Conservation (phyloP, 192 early-diverging fungal species). For the Martensiomyces pterosporus region DNA sequence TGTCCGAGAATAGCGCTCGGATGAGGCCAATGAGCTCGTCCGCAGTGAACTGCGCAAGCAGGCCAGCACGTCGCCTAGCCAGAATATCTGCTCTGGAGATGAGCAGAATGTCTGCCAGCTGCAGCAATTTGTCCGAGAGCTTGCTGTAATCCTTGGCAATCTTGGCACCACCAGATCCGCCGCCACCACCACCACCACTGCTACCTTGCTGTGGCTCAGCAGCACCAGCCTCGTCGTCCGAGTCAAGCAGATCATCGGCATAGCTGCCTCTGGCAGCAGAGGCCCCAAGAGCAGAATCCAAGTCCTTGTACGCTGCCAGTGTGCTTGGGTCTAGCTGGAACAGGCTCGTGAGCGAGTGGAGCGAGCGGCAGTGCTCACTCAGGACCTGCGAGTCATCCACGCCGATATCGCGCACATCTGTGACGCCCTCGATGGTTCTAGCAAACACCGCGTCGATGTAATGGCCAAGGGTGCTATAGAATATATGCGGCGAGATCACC, state of each 20-base stretch:
- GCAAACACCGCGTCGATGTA: slow-evolving; percentile 24
- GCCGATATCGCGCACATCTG: slow-evolving; percentile 26
- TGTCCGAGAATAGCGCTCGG: slow-evolving; percentile 32
- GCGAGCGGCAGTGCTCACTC: slow-evolving; percentile 28
- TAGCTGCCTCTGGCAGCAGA: too few relatives aligned
- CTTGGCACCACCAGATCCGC: not conserved
- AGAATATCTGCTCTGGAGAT: slow-evolving; percentile 41
- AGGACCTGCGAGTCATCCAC: slow-evolving; percentile 39
- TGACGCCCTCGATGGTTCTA: slow-evolving; percentile 12
- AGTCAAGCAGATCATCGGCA: slow-evolving; percentile 9
- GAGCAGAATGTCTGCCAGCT: slow-evolving; percentile 41
- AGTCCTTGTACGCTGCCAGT: not conserved
- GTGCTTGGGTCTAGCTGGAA: slow-evolving; percentile 15
- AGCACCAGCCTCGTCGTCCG: slow-evolving; percentile 7
- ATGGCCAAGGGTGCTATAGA: slow-evolving; percentile 11
- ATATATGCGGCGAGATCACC: slow-evolving; percentile 16
- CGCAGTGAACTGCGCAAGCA: slow-evolving; percentile 21
- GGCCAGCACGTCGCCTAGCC: slow-evolving; percentile 35
- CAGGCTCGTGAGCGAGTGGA: slow-evolving; percentile 1
- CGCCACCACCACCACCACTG: too few relatives aligned
- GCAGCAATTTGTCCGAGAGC: slow-evolving; percentile 12
- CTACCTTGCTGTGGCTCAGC: too few relatives aligned
- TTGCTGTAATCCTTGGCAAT: slow-evolving; percentile 19
- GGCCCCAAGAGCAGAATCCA: too few relatives aligned
- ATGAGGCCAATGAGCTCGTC: slow-evolving; percentile 28